Conservation (phyloP, 139 green algal species). For the Chlorella sp. region DNA sequence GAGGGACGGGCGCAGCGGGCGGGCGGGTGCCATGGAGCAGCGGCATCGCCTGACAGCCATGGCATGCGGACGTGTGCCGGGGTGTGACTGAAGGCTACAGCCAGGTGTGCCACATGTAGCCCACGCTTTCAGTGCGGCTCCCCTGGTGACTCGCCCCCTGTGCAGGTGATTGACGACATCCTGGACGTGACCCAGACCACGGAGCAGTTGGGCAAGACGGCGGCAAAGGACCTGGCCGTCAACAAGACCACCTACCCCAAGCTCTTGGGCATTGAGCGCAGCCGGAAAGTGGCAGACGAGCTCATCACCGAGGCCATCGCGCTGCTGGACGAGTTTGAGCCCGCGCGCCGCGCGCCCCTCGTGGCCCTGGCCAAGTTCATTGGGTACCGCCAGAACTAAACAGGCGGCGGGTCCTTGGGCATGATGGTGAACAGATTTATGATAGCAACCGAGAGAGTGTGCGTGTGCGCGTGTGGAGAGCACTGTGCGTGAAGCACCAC, state of each 20-base stretch:
- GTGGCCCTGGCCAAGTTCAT: slow-evolving; percentile 96
- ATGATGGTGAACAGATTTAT: too few species aligned
- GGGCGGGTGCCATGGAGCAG: too few species aligned
- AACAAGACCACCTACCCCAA: slow-evolving; percentile 98
- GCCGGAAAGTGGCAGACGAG: slow-evolving; percentile 70
- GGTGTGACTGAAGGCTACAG: too few species aligned
- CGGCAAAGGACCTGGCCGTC: slow-evolving; percentile 89
- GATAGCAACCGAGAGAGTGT: too few species aligned
- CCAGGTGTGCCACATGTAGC: neutral
- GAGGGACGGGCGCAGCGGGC: neutral
- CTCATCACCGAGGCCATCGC: slow-evolving; percentile 90
- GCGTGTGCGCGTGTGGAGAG: too few species aligned
- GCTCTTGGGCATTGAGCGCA: slow-evolving; percentile 78
- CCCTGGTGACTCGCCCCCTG: too few species aligned
- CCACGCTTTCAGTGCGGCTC: too few species aligned
- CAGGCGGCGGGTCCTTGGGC: neutral
- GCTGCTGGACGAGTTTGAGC: slow-evolving; percentile 77
- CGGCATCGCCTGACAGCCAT: too few species aligned
- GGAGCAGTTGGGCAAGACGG: slow-evolving; percentile 97
- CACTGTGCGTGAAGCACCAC: too few species aligned
- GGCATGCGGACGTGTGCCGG: too few species aligned
- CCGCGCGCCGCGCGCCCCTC: slow-evolving; percentile 71
- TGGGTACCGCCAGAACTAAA: slow-evolving; percentile 81
- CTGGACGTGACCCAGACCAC: slow-evolving; percentile 91
- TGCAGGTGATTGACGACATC: slow-evolving; percentile 96